These are phyloP conservation scores for Rhizopogon hawkerae DNA, from an alignment of 1,284 basidiomycete species.

Conservation along the genomic window DNA sequence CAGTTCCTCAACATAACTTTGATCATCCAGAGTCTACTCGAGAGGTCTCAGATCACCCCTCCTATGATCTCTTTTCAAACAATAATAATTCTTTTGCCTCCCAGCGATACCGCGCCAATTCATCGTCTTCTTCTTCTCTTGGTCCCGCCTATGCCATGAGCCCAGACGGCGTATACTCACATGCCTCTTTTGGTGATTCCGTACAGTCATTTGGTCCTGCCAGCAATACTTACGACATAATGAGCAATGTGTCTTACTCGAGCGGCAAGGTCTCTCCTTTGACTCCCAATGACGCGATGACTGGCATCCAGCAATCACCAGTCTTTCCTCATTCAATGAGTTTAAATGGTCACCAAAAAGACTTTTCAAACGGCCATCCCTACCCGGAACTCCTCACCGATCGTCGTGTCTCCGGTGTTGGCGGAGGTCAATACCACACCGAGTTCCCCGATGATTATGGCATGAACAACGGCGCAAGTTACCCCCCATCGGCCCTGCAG, in stretches of 20 bases:
- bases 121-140: constrained; percentile 57
- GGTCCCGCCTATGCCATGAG: constrained; percentile 43
- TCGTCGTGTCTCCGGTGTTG: constrained; percentile 46
- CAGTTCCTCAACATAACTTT: constrained; percentile 30
- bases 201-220: constrained; percentile 47
- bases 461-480: constrained; percentile 42
- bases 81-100: constrained; percentile 41
- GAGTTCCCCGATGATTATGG: constrained; percentile 59
- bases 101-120: constrained; percentile 57
- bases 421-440: constrained; percentile 36
- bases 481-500: constrained; percentile 39
- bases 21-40: constrained; percentile 35
- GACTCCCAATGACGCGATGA: constrained; percentile 57
- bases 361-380: constrained; percentile 38
- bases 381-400: constrained; percentile 50
- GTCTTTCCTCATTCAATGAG: constrained; percentile 40
- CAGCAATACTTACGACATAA: constrained; percentile 53
- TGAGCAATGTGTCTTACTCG: constrained; percentile 52
- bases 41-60: constrained; percentile 42
- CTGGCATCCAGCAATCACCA: constrained; percentile 44
- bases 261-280: constrained; percentile 68
- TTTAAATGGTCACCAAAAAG: constrained; percentile 37
- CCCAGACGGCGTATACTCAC: constrained; percentile 50
- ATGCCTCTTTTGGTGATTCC: constrained; percentile 49
- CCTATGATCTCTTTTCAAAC: constrained; percentile 54